Base-by-base conservation (phyloP, 1,284 basidiomycete genomes). In the Rhodotorula sp. region DNA sequence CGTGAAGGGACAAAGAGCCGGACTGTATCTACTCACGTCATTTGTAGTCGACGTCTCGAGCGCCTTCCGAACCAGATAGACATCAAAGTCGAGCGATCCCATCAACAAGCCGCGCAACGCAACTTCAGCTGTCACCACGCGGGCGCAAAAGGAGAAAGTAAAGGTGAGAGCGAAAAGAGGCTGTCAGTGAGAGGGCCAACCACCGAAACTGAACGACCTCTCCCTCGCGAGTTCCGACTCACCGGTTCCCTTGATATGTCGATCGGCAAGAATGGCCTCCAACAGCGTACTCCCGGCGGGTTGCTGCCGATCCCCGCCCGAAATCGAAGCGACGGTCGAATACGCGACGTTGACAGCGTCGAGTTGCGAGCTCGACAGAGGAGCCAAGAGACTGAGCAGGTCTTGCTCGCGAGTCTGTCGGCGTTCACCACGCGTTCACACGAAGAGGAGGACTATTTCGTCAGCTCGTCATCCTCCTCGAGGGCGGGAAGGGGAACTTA, bases 21-120 rank as follows among this genome's bases (percentile, higher is more conserved):
- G 17, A 3, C 10, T 15, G 29, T 22, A 29, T 2, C n/a, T 24
- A 18, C 68, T 51, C 44, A 75, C 74, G 17, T 73, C 72, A 59
- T 73, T 70, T 22, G 53, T 62, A 22, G 65, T 68, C 14, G 64
- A 46, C 0, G 55, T 51, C 7, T 71, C 74, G 29, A 72, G 64
- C 2, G 72, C 74, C 14, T 60, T 55, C 33, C 54, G 51, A 10
- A 75, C 60, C 12, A 75, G 69, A 42, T 67, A 61, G 22, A 71
- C 69, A 56, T 75, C 74, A 54, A 60, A 75, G 3, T 59, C 63
- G 44, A 75, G 64, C 15, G 74, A 72, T 0, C 74, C 74, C 60
- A 69, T 66, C 44, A 73, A 33, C 20, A 73, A 26, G 0, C 69
- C 74, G n/a, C 63, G 42, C 6, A 73, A n/a, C 14, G 66, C 58